Base-by-base conservation (phyloP, 305 asterid genomes). In the Stenogyne calaminthoides region DNA sequence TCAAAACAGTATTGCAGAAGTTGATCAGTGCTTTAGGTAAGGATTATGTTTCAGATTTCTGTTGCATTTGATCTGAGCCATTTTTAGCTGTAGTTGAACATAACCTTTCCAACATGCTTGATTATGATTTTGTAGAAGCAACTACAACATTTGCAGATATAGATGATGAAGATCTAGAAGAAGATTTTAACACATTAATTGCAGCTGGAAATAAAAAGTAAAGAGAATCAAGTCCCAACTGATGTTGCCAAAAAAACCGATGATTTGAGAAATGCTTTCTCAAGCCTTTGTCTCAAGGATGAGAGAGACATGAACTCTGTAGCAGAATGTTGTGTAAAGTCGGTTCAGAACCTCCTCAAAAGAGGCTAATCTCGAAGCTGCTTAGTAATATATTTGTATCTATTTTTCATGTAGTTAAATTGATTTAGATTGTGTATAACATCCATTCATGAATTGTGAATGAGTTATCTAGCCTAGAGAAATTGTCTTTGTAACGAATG, bases 101-200 rank as follows among this genome's bases (percentile, higher is more conserved):
- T 27, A 71, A 27, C 42, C 7, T 12, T 18, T 63, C 44, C 75
- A 56, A 70, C 49, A 36, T 55, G 7, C 2, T 69, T 66, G 59
- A 36, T 72, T 73, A 12, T 68, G 57, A 64, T 47, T 63, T 77
- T 77, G 70, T 81, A 88, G 96, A 77, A 67, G 67, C 84, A 74
- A 69, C 71, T 62, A 63, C 83, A 22, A 77, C 81, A 60, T 63
- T 51, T 75, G 79, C 79, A 46, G 87, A 74, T 61, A 73, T 76
- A 54, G 83, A 81, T 52, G 98, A 88, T 65, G 93, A 87, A 76
- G 96, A 86, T 67, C 46, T 90, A 36, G 97, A 88, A 83, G 86
- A 81, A 69, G 97, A 92, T 82, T 82, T 90, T 37, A 77, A 74
- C 58, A 51, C 80, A 71, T 86, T n/a, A n/a, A n/a, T n/a, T 90